Percentiles rank a stretch among this genome's conserved stretches.
Evolutionary conservation across 2,329 filamentous ascomycete genomes (phyloP).

Genomic region (Ramichloridium luteum): DNA sequence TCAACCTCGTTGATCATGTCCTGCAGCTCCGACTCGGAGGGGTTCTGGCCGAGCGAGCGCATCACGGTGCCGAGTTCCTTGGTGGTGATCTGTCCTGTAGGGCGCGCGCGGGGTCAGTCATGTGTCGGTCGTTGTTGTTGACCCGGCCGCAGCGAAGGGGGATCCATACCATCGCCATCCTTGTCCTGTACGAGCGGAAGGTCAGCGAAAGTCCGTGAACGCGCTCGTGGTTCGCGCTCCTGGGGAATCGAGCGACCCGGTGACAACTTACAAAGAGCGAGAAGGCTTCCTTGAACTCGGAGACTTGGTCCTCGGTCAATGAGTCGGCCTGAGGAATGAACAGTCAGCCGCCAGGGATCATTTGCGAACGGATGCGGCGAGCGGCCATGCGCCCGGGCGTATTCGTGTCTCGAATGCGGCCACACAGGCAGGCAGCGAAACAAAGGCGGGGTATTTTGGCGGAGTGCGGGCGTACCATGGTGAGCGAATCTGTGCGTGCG

Average conservation of each 20-base stretch:
- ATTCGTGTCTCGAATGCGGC: too few relatives aligned
- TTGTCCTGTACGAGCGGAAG: slow-evolving; percentile 35
- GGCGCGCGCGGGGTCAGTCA: slow-evolving; percentile 1
- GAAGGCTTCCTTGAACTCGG: slow-evolving; percentile 99
- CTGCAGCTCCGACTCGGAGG: slow-evolving; percentile 49
- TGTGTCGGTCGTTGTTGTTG: neutral
- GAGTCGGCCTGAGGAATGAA: slow-evolving; percentile 95
- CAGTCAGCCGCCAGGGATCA: too few relatives aligned
- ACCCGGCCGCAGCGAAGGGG: slow-evolving; percentile 1
- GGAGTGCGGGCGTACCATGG: too few relatives aligned
- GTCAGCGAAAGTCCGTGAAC: slow-evolving; percentile 1
- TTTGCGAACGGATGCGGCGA: too few relatives aligned
- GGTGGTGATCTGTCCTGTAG: slow-evolving; percentile 49
- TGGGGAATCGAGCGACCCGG: slow-evolving; percentile 3
- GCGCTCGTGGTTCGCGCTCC: too few relatives aligned
- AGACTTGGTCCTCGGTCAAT: slow-evolving; percentile 99
- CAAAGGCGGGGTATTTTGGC: too few relatives aligned
- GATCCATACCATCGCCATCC: slow-evolving; percentile 42
- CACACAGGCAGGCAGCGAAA: too few relatives aligned
- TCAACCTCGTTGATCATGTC: slow-evolving; percentile 59
- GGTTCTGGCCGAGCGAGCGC: slow-evolving; percentile 51
- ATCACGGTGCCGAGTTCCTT: slow-evolving; percentile 52
- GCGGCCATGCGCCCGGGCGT: too few relatives aligned
- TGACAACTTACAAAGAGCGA: slow-evolving; percentile 84
- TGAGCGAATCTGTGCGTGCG: too few relatives aligned